Conservation (phyloP, 2,329 filamentous ascomycete genomes). For the Phaeophleospora eucalypticola region DNA sequence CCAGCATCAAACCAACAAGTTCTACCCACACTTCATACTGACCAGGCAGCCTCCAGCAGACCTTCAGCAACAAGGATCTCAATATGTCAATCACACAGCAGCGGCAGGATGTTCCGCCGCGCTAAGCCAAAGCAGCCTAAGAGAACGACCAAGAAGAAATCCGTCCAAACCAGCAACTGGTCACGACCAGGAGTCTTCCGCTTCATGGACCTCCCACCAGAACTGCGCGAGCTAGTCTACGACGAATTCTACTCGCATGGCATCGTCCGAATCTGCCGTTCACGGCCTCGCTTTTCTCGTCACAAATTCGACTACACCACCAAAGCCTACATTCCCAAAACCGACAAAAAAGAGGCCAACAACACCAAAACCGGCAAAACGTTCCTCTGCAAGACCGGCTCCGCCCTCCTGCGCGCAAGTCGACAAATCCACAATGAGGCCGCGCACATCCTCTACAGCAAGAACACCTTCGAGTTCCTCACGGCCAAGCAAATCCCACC, state of each 20-base stretch:
- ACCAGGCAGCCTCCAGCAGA: no score
- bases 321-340: neutral
- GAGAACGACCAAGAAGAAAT: no score
- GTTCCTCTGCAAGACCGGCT: neutral
- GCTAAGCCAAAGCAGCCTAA: no score
- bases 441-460: neutral
- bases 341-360: neutral
- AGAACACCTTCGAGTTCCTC: slow-evolving; percentile 2
- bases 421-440: slow-evolving; percentile 1
- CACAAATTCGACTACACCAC: neutral
- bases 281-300: neutral
- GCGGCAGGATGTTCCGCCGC: no score
- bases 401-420: neutral
- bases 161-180: no score
- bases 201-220: neutral
- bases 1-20: no score
- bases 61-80: no score
- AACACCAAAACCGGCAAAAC: neutral
- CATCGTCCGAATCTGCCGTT: neutral
- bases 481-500: neutral
- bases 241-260: neutral
- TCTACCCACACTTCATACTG: no score
- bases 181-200: neutral
- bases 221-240: slow-evolving; percentile 2
- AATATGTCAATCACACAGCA: no score